Percentiles rank a stretch among this genome's conserved stretches.
phyloP scores from a whole-genome alignment of 768 basidiomycete species.

The Rhodocollybia butyracea region DNA sequence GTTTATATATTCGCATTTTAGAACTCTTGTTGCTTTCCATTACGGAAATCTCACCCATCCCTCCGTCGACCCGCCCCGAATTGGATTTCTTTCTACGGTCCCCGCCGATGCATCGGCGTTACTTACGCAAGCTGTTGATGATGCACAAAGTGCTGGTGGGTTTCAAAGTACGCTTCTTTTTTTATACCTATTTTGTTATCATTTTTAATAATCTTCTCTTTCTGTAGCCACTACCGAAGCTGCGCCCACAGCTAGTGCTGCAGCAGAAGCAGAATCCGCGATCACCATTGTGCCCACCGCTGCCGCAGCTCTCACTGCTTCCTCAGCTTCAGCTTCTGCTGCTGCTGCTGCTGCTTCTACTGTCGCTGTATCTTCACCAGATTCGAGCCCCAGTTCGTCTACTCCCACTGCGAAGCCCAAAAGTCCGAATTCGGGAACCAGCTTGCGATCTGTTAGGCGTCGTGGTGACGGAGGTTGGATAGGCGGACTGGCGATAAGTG shows the following conservation, averaged over 20 bases:
- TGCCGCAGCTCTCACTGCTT: neutral
- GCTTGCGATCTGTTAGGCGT: too few relatives aligned
- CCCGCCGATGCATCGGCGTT: constrained; percentile 45
- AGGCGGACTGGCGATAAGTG: too few relatives aligned
- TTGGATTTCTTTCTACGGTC: constrained; percentile 64
- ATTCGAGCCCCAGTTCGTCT: too few relatives aligned
- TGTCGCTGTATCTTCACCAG: neutral
- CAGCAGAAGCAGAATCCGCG: constrained; percentile 16
- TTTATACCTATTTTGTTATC: neutral
- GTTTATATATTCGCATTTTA: constrained; percentile 17
- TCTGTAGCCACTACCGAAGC: constrained; percentile 28
- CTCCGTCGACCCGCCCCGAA: constrained; percentile 62
- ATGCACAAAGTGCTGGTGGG: constrained; percentile 33
- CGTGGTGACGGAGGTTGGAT: too few relatives aligned
- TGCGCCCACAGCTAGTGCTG: constrained; percentile 33
- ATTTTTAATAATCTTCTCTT: neutral
- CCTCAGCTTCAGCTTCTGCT: neutral
- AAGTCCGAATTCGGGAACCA: too few relatives aligned
- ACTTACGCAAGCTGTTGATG: constrained; percentile 31
- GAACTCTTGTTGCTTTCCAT: constrained; percentile 63
- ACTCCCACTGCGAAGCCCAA: too few relatives aligned
- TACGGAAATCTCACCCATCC: constrained; percentile 71
- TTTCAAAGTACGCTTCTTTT: constrained; percentile 30
- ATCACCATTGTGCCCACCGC: constrained; percentile 8
- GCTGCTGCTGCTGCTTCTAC: neutral